These are phyloP conservation scores for Cyclocybe aegerita DNA, from an alignment of 768 basidiomycete species.

Conservation along the genomic window DNA sequence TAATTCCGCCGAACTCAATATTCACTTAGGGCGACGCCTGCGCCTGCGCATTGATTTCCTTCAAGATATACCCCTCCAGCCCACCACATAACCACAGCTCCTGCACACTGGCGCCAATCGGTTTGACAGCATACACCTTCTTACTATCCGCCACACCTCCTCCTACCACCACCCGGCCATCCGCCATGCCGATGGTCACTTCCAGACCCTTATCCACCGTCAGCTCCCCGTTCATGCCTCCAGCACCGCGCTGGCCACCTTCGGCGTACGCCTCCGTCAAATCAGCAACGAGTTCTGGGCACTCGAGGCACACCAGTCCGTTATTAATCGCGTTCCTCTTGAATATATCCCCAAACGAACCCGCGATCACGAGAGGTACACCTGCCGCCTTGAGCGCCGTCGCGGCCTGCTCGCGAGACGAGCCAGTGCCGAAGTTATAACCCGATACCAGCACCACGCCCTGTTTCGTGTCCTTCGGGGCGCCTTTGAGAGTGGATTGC, in stretches of 20 bases:
- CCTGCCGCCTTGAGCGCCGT: constrained; percentile 96
- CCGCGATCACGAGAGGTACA: constrained; percentile 91
- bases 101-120: constrained; percentile 92
- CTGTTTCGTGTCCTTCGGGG: constrained; percentile 32
- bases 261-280: constrained; percentile 75
- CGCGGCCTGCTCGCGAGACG: constrained; percentile 97
- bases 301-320: constrained; percentile 92
- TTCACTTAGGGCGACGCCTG: neutral
- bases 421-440: constrained; percentile 98
- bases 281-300: constrained; percentile 84
- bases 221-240: constrained; percentile 78
- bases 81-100: constrained; percentile 97
- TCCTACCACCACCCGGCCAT: constrained; percentile 65
- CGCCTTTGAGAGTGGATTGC: constrained; percentile 3
- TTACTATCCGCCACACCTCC: constrained; percentile 37
- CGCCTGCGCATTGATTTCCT: constrained; percentile 52
- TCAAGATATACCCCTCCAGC: constrained; percentile 88
- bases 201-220: constrained; percentile 75
- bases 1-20: neutral
- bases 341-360: constrained; percentile 99
- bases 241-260: constrained; percentile 73
- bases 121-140: constrained; percentile 64
- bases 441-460: constrained; percentile 88
- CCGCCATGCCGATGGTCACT: constrained; percentile 64
- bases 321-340: constrained; percentile 99